These are phyloP conservation scores for Cercospora sesami DNA, from an alignment of 2,329 filamentous ascomycete genomes.

Conservation along the genomic window DNA sequence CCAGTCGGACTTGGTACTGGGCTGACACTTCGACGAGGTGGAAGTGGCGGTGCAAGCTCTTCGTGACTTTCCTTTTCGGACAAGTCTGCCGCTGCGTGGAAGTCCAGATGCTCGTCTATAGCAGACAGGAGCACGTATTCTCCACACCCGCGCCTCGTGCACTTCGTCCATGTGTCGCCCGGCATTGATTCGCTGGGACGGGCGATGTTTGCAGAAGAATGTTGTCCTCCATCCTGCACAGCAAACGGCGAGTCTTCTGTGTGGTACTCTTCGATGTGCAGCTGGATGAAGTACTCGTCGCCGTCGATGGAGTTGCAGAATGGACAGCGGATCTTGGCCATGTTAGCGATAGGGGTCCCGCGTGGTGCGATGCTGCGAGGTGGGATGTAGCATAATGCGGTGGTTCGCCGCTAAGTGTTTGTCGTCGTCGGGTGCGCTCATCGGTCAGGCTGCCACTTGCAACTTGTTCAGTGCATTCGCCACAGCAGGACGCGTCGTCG, in stretches of 20 bases:
- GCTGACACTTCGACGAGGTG: constrained; percentile 21
- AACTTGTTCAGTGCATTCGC: not conserved
- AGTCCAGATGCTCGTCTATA: constrained; percentile 50
- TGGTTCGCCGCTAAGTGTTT: not conserved
- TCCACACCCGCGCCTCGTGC: constrained; percentile 46
- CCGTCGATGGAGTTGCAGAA: constrained; percentile 34
- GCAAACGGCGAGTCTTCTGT: constrained; percentile 35
- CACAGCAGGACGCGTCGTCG: not conserved
- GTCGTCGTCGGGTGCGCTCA: not conserved
- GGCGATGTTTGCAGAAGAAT: constrained; percentile 2
- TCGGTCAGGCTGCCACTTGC: not conserved
- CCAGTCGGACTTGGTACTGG: constrained; percentile 6
- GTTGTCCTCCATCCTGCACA: not conserved
- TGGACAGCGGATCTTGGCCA: constrained; percentile 32
- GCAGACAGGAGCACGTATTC: constrained; percentile 46
- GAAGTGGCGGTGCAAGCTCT: constrained; percentile 23
- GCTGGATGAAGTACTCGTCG: constrained; percentile 32
- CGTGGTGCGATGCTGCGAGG: constrained; percentile 3
- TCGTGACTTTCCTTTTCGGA: constrained; percentile 42
- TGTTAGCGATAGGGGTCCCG: constrained; percentile 14
- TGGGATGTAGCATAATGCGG: constrained; percentile 13
- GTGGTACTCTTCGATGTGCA: constrained; percentile 40
- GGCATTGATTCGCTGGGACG: constrained; percentile 20
- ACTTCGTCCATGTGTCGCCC: constrained; percentile 38
- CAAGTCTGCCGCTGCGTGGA: constrained; percentile 41